A percentile compares a stretch with the other conserved stretches of the same genome.
Conservation (phyloP, 2,329 filamentous ascomycete genomes). For the Cephalotrichum gorgonifer region DNA sequence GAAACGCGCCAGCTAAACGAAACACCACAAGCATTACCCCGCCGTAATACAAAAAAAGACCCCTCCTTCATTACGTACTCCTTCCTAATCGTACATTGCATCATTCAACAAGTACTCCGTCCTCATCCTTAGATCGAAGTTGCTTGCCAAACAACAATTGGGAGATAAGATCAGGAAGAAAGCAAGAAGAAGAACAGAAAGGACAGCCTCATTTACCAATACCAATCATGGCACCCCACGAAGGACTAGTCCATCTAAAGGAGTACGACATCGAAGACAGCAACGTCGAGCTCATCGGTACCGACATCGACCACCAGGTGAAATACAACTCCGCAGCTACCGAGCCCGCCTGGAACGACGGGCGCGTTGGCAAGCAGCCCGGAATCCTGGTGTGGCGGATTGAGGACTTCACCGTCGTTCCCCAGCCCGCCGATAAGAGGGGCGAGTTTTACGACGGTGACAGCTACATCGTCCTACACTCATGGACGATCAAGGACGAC, state of each 20-base stretch:
- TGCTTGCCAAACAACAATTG: too few relatives aligned
- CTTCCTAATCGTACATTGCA: not conserved
- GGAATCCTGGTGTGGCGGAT: conserved; percentile 57
- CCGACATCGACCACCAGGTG: conserved; percentile 54
- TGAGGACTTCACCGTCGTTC: conserved; percentile 54
- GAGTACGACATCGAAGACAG: conserved; percentile 59
- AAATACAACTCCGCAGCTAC: conserved; percentile 56
- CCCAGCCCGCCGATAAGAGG: conserved; percentile 45
- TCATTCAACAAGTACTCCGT: too few relatives aligned
- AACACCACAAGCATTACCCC: not conserved
- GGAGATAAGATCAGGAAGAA: too few relatives aligned
- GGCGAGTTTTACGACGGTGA: conserved; percentile 58
- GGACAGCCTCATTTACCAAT: not conserved
- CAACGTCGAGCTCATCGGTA: conserved; percentile 56
- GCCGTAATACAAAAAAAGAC: not conserved
- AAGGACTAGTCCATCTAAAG: conserved; percentile 51
- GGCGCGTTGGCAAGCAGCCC: conserved; percentile 36
- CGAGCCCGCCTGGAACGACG: conserved; percentile 58
- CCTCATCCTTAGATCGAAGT: not conserved
- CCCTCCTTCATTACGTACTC: not conserved
- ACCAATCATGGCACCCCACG: conserved; percentile 47
- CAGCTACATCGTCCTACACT: conserved; percentile 54
- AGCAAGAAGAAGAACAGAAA: too few relatives aligned
- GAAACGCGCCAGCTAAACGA: not conserved
- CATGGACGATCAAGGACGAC: conserved; percentile 40